A percentile compares a stretch with the other conserved stretches of the same genome.
Conservation (phyloP, 2,329 filamentous ascomycete genomes). For the Sporothrix phasma region DNA sequence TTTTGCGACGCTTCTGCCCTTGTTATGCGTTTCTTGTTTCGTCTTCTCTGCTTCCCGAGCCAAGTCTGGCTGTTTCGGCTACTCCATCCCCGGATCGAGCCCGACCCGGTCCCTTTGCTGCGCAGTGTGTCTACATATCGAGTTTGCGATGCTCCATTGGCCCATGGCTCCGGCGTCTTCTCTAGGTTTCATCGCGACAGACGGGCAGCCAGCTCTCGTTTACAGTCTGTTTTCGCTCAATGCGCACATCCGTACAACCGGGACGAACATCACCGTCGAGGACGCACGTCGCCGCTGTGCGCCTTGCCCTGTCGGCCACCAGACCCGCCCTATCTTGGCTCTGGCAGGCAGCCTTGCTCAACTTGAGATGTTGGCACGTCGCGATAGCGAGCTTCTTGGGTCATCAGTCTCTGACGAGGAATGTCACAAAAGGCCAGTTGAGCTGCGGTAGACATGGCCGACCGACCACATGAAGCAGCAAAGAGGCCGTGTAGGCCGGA, state of each 20-base stretch:
- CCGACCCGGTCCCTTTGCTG: background rate
- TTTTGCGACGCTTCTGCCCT: background rate
- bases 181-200: too few relatives aligned
- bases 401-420: too few relatives aligned
- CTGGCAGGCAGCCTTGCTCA: too few relatives aligned
- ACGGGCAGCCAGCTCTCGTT: too few relatives aligned
- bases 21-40: slow-evolving; percentile 12
- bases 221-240: background rate
- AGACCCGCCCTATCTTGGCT: background rate
- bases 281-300: background rate
- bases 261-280: background rate
- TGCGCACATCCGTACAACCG: background rate
- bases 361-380: too few relatives aligned
- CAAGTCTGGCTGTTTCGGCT: background rate
- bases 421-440: too few relatives aligned
- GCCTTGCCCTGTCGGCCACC: background rate
- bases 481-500: background rate
- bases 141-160: slow-evolving; percentile 1
- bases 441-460: too few relatives aligned
- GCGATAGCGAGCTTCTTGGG: too few relatives aligned
- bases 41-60: background rate
- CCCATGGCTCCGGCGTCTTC: background rate
- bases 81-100: background rate
- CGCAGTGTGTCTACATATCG: background rate
- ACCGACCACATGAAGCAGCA: background rate